These are phyloP conservation scores for Vigna nakashimae DNA, from an alignment of 306 rosid species.

Conservation along the genomic window DNA sequence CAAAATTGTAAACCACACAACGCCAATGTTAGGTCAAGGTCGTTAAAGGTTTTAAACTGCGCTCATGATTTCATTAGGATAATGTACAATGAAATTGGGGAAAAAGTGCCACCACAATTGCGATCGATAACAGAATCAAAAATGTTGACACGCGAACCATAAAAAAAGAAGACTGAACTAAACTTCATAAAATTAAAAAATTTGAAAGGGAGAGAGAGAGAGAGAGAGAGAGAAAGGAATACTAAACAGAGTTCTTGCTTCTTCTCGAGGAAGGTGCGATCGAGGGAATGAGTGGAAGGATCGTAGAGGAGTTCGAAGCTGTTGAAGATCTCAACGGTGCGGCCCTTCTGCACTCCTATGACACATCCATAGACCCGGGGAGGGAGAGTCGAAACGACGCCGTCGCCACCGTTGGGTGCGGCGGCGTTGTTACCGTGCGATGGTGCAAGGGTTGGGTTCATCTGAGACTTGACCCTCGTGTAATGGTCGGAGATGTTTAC, in stretches of 20 bases:
- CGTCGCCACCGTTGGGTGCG: slow-evolving; percentile 51
- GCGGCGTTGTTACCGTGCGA: neutral
- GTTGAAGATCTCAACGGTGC: slow-evolving; percentile 97
- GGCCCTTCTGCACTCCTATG: slow-evolving; percentile 96
- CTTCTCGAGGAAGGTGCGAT: slow-evolving; percentile 92
- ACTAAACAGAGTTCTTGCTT: slow-evolving; percentile 95
- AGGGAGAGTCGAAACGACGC: slow-evolving; percentile 42
- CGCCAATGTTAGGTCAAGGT: slow-evolving; percentile 1
- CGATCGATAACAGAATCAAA: neutral
- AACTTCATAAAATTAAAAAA: neutral
- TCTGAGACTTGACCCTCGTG: slow-evolving; percentile 87
- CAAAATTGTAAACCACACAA: slow-evolving; percentile 17
- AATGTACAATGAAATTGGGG: neutral
- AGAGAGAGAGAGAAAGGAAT: neutral
- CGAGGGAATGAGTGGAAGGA: slow-evolving; percentile 76
- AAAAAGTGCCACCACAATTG: neutral
- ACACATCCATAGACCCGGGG: slow-evolving; percentile 90
- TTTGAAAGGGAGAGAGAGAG: neutral
- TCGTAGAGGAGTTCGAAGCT: slow-evolving; percentile 97
- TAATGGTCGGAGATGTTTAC: slow-evolving; percentile 95
- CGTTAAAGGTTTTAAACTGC: neutral
- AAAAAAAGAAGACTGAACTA: neutral
- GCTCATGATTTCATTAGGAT: neutral
- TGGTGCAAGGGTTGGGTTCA: slow-evolving; percentile 55
- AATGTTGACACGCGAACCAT: neutral